Conservation (phyloP, 2,329 filamentous ascomycete species). For the Fusarium stilboides region DNA sequence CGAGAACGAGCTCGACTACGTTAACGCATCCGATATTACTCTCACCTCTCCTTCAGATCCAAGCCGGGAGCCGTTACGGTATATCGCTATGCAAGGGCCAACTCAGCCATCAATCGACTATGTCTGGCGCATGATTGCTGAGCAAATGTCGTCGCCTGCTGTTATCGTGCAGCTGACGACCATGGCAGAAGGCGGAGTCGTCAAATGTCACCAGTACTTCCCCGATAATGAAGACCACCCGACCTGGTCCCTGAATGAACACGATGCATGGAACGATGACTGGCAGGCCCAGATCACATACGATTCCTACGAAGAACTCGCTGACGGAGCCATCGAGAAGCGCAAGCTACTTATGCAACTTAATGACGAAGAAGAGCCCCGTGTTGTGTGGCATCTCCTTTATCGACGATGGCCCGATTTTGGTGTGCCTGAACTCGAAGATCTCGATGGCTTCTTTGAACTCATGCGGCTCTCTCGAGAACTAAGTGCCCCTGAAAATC, state of each 20-base stretch:
- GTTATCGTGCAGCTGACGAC: constrained; percentile 97
- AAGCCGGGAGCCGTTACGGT: constrained; percentile 65
- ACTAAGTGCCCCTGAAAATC: constrained; percentile 68
- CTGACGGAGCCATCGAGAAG: constrained; percentile 76
- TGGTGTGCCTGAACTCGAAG: constrained; percentile 79
- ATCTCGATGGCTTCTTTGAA: constrained; percentile 77
- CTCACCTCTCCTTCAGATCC: constrained; percentile 63
- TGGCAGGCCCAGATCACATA: constrained; percentile 80
- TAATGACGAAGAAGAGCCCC: constrained; percentile 62
- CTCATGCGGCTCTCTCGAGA: constrained; percentile 78
- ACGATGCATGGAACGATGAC: constrained; percentile 75
- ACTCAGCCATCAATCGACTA: constrained; percentile 82
- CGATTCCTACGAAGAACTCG: constrained; percentile 71
- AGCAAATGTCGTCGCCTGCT: constrained; percentile 78
- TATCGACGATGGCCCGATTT: constrained; percentile 95
- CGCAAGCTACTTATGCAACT: constrained; percentile 78
- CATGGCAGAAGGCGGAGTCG: constrained; percentile 80
- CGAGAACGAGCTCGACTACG: constrained; percentile 80
- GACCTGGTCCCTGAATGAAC: constrained; percentile 72
- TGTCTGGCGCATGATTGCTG: constrained; percentile 96
- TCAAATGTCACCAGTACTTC: constrained; percentile 94
- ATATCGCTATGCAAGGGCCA: constrained; percentile 95
- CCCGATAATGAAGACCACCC: constrained; percentile 71
- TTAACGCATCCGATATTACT: constrained; percentile 83
- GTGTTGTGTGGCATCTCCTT: constrained; percentile 84